phyloP scores from a whole-genome alignment of 352 stramenopile species.

The Pelagophyceae sp. region DNA sequence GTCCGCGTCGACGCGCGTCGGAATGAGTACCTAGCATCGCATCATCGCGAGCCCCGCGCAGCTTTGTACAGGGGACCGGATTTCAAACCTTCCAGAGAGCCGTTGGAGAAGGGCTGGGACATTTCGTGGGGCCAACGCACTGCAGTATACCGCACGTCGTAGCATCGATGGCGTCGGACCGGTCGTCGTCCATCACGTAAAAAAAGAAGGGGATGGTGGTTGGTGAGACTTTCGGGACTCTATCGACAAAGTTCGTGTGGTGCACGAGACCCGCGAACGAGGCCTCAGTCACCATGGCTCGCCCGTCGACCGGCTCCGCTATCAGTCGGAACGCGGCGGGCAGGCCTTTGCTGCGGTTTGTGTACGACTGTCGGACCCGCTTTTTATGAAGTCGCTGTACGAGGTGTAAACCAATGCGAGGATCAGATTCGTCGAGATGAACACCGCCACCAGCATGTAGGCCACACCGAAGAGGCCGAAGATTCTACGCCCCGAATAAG shows the following conservation, averaged over 20 bases:
- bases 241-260: slow-evolving; percentile 15
- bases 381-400: slow-evolving; percentile 22
- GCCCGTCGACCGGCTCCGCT: neutral
- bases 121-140: too few relatives aligned
- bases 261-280: slow-evolving; percentile 17
- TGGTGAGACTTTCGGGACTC: neutral
- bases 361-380: slow-evolving; percentile 4
- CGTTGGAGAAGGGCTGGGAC: slow-evolving; percentile 19
- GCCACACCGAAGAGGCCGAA: slow-evolving; percentile 23
- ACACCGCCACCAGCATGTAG: slow-evolving; percentile 27
- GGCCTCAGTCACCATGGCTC: neutral
- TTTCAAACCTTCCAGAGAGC: too few relatives aligned
- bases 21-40: too few relatives aligned
- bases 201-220: slow-evolving; percentile 18
- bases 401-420: slow-evolving; percentile 28
- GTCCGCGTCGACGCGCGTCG: slow-evolving; percentile 5
- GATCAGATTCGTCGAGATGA: slow-evolving; percentile 28
- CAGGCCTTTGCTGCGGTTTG: slow-evolving; percentile 21
- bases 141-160: too few relatives aligned
- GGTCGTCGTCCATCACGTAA: slow-evolving; percentile 16
- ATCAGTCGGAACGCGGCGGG: slow-evolving; percentile 20
- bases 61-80: too few relatives aligned
- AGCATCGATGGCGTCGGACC: slow-evolving; percentile 7
- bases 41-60: too few relatives aligned
- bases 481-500: slow-evolving; percentile 13